Percentiles rank a stretch among this genome's conserved stretches.
These are phyloP conservation scores for Spinacia oleracea DNA, from an alignment of 179 eudicot genomes.

Conservation along the genomic window DNA sequence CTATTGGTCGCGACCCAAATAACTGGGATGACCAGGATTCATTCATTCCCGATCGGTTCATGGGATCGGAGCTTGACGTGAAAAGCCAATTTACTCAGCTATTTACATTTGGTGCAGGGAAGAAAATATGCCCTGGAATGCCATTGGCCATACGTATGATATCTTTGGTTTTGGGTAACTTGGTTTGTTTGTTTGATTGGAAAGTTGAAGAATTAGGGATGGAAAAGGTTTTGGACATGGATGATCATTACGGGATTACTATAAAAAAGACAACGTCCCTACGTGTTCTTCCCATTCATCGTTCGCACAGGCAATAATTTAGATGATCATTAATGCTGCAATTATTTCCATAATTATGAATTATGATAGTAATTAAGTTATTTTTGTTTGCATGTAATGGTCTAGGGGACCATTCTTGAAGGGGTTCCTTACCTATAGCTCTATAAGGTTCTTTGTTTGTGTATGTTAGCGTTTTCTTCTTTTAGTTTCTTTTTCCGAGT, in stretches of 20 bases:
- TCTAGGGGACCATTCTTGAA: no score
- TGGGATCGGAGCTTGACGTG: slow-evolving; percentile 22
- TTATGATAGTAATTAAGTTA: no score
- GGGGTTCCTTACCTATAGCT: no score
- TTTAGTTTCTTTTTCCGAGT: no score
- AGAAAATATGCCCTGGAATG: slow-evolving; percentile 26
- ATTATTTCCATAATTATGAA: no score
- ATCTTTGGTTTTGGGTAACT: slow-evolving; percentile 20
- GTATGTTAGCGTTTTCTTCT: no score
- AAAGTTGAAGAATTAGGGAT: neutral
- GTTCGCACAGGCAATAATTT: no score
- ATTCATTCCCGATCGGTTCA: slow-evolving; percentile 10
- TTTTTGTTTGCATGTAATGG: no score
- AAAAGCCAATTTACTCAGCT: slow-evolving; percentile 12
- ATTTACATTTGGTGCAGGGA: slow-evolving; percentile 24
- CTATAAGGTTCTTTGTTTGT: no score
- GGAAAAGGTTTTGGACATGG: slow-evolving; percentile 11
- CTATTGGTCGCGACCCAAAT: slow-evolving; percentile 17
- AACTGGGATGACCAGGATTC: slow-evolving; percentile 16
- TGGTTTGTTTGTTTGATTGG: slow-evolving; percentile 19
- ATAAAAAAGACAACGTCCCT: slow-evolving; percentile 18
- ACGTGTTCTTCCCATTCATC: slow-evolving; percentile 10
- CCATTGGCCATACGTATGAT: slow-evolving; percentile 16
- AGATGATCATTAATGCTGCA: no score
- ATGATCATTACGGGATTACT: slow-evolving; percentile 16